Percentiles rank a stretch among this genome's conserved stretches.
Evolutionary conservation across 345 rosid species (phyloP).

Genomic region (Gossypioides kirkii): DNA sequence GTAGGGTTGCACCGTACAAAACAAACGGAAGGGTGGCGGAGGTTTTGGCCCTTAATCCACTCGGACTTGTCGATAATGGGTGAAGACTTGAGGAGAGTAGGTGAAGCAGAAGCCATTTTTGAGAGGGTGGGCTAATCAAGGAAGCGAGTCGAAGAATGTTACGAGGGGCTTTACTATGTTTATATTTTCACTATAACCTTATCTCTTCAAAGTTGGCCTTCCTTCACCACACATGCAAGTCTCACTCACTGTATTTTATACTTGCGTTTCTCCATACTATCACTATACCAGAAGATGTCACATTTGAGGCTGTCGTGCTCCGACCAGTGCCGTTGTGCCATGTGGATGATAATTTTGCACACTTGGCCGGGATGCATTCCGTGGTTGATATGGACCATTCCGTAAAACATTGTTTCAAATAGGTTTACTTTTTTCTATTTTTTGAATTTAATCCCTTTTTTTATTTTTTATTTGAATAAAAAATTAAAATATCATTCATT

Average conservation of each 20-base stretch:
- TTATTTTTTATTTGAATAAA: too few relatives aligned
- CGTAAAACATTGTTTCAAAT: too few relatives aligned
- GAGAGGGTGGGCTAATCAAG: slow-evolving; percentile 26
- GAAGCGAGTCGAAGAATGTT: not conserved
- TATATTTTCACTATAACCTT: slow-evolving; percentile 19
- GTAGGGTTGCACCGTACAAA: slow-evolving; percentile 41
- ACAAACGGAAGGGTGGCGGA: slow-evolving; percentile 56
- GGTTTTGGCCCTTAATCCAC: slow-evolving; percentile 66
- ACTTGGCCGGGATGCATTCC: slow-evolving; percentile 19
- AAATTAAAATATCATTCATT: too few relatives aligned
- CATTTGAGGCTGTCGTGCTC: slow-evolving; percentile 66
- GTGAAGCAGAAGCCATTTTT: slow-evolving; percentile 80
- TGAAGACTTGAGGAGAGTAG: slow-evolving; percentile 69
- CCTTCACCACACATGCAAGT: slow-evolving; percentile 40
- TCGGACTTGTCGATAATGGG: slow-evolving; percentile 81
- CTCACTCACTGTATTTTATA: slow-evolving; percentile 40
- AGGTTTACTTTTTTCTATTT: too few relatives aligned
- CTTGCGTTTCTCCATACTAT: not conserved
- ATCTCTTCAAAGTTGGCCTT: slow-evolving; percentile 32
- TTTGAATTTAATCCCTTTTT: too few relatives aligned
- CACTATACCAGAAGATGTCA: slow-evolving; percentile 45
- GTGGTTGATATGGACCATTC: slow-evolving; percentile 34
- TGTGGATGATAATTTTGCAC: slow-evolving; percentile 56
- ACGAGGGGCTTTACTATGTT: not conserved
- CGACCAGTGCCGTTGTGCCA: slow-evolving; percentile 43